Evolutionary conservation across 345 rosid species (phyloP), one percentile per base, ranked within the genome.

Genomic region (Syzygium oleosum): DNA sequence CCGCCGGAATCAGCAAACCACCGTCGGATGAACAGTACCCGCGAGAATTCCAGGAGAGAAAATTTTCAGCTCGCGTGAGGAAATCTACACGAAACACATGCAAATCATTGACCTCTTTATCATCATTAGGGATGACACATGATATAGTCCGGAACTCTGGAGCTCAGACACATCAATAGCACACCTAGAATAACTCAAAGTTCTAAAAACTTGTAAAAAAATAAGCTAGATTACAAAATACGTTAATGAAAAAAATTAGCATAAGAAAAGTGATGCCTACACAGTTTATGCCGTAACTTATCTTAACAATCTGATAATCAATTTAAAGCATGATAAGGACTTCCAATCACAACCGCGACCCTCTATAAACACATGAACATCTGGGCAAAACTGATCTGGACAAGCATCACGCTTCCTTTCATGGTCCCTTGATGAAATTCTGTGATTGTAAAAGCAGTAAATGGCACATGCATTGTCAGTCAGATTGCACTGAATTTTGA

Each of bases 201-300:
- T n/a, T 61, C 16, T 3, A n/a, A 1, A 61, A 61, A 27, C 34
- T 12, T 31, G 5, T 10, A 25, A 12, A 27, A 61, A n/a, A 61
- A 38, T 38, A 38, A 38, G 41, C 41, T 38, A 38, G 41, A 38
- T 38, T 38, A 38, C 41, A 38, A 38, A 38, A 38, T 38, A 38
- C 41, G 41, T 38, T 38, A 38, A 38, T 38, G 41, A 38, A 38
- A 38, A 38, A 38, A 38, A 38, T 38, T 38, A 38, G 41, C 41
- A 38, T 38, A 38, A 38, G 41, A 38, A 38, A 38, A 38, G 73
- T n/a, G 73, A 61, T n/a, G 19, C 1, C 73, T 61, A n/a, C 34
- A n/a, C 0, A 0, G 34, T 14, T 2, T n/a, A 13, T 61, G 73
- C 1, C 3, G 0, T 25, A 12, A 25, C 0, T 59, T 59, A 59